Percentiles rank a stretch among this genome's conserved stretches.
Evolutionary conservation across 352 stramenopile species (phyloP).

Genomic region (Globisporangium okanoganense): DNA sequence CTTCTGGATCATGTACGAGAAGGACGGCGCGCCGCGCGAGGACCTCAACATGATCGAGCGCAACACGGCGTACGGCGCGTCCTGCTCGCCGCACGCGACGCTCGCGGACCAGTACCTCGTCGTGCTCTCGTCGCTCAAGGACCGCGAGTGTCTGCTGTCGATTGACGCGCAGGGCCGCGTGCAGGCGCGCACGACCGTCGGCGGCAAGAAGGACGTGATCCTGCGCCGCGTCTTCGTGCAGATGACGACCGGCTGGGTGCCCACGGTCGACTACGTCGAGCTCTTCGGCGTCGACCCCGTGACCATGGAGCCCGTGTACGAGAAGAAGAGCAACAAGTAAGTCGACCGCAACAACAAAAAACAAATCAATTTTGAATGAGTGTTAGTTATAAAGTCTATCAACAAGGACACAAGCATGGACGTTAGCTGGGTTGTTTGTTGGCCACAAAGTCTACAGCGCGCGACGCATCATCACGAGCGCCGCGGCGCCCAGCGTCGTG

Average conservation of each 20-base stretch:
- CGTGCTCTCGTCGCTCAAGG: slow-evolving; percentile 59
- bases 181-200: slow-evolving; percentile 65
- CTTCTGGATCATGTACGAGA: slow-evolving; percentile 88
- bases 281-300: slow-evolving; percentile 71
- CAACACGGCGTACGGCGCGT: slow-evolving; percentile 76
- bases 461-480: slow-evolving; percentile 79
- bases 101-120: slow-evolving; percentile 38
- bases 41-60: slow-evolving; percentile 86
- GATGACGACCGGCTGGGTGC: slow-evolving; percentile 82
- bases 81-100: slow-evolving; percentile 32
- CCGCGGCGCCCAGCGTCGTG: slow-evolving; percentile 61
- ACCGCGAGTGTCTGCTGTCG: slow-evolving; percentile 57
- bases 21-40: slow-evolving; percentile 57
- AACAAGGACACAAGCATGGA: neutral
- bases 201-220: slow-evolving; percentile 54
- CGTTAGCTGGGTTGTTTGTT: neutral
- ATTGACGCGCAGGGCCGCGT: slow-evolving; percentile 56
- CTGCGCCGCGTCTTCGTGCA: slow-evolving; percentile 80
- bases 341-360: neutral
- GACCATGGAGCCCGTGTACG: slow-evolving; percentile 63
- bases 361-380: slow-evolving; percentile 8
- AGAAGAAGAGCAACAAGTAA: slow-evolving; percentile 84
- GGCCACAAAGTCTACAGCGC: slow-evolving; percentile 41
- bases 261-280: slow-evolving; percentile 79
- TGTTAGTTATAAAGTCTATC: slow-evolving; percentile 10